Evolutionary conservation across 1,284 basidiomycete genomes (phyloP), one percentile per base, ranked within the genome.

Genomic region (Vanrija pseudolonga): DNA sequence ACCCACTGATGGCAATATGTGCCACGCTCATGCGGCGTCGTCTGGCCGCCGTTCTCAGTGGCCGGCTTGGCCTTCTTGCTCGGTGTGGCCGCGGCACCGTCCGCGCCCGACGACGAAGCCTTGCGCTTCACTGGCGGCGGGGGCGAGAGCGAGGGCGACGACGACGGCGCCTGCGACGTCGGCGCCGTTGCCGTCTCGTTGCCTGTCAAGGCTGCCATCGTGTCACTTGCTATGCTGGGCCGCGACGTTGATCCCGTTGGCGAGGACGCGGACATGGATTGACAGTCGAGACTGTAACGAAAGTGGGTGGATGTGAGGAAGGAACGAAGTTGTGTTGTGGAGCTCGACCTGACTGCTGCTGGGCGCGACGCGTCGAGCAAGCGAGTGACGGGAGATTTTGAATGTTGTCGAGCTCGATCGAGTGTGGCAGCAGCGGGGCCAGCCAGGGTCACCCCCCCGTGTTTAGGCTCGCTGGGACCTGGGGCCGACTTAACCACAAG

Each of bases 1-100:
- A 56, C 64, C 42, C 45, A 67, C 63, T 67, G 65, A 55, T 68
- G 67, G 55, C 67, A 68, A 50, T 65, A 68, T 1, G 60, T 57
- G 19, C 62, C 60, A 48, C 55, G 52, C 55, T 56, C 62, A 1
- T 40, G 24, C 37, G 32, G 32, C 32, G 32, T 32, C 32, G 32
- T 32, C 32, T 32, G 12, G 32, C 11, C 14, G 32, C 12, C 32
- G 32, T 53, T 48, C 39, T 45, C 51, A 6, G n/a, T 37, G 20
- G 15, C 32, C 20, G 20, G 4, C 48, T 56, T 51, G 14, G 36
- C 45, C 45, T 52, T 50, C 28, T 51, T 46, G 26, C 32, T 32
- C n/a, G 38, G 42, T 39, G 38, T n/a, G n/a, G n/a, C 23, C 41
- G 36, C 17, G 15, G 39, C 43, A 6, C 15, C 23, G 15, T 4